Percentiles rank a stretch among this genome's conserved stretches.
phyloP scores from a whole-genome alignment of 108 stramenopile genomes.

The Skeletonema marinoi region DNA sequence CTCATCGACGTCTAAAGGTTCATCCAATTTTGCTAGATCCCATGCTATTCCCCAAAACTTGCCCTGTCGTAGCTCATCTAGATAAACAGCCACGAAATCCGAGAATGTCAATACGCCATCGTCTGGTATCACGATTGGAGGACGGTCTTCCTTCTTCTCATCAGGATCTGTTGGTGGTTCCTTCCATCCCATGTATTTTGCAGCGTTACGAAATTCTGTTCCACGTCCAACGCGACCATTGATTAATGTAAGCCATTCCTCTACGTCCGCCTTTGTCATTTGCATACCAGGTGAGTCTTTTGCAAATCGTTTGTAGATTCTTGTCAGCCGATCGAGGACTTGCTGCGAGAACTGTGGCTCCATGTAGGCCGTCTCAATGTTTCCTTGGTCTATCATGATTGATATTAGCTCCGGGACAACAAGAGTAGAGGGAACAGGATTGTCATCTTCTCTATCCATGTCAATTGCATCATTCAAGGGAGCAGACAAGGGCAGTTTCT shows the following conservation, averaged over 20 bases:
- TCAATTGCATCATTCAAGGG: constrained; percentile 59
- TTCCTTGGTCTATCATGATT: constrained; percentile 52
- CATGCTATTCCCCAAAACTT: constrained; percentile 95
- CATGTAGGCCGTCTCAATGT: constrained; percentile 48
- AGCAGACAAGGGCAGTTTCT: constrained; percentile 55
- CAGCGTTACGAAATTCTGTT: constrained; percentile 79
- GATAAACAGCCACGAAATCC: constrained; percentile 82
- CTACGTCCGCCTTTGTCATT: constrained; percentile 74
- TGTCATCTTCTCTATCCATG: constrained; percentile 20
- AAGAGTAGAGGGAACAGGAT: constrained; percentile 69
- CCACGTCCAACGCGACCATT: constrained; percentile 78
- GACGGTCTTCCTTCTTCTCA: constrained; percentile 35
- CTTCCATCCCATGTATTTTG: constrained; percentile 69
- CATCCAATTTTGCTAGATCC: constrained; percentile 79
- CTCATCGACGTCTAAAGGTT: constrained; percentile 76
- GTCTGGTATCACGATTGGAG: constrained; percentile 59
- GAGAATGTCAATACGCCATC: constrained; percentile 62
- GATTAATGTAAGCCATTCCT: constrained; percentile 80
- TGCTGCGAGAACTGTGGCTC: constrained; percentile 56
- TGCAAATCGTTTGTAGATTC: constrained; percentile 63
- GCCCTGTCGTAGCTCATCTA: constrained; percentile 78
- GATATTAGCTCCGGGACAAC: constrained; percentile 86
- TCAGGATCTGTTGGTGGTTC: constrained; percentile 49
- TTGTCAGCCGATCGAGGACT: constrained; percentile 58
- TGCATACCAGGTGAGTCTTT: constrained; percentile 25